Percentiles rank a stretch among this genome's conserved stretches.
Conservation (phyloP, 352 stramenopile genomes). For the Phytophthora ohioensis region DNA sequence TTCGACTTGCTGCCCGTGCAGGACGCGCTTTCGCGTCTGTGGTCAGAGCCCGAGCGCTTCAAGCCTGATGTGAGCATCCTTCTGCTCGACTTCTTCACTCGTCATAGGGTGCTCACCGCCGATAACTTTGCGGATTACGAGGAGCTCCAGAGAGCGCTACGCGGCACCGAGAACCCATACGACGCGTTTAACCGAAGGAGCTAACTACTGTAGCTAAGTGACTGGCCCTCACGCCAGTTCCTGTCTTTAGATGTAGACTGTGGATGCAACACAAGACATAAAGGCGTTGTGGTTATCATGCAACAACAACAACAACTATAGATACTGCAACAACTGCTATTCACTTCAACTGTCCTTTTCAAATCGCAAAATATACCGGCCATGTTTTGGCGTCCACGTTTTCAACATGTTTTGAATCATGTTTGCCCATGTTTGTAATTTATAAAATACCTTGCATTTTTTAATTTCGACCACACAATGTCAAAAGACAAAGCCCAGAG, state of each 20-base stretch:
- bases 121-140: conserved; percentile 65
- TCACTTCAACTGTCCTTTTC: conserved; percentile 20
- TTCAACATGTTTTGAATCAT: no score
- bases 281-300: neutral
- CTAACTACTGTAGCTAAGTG: neutral
- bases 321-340: neutral
- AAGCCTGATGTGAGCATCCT: conserved; percentile 79
- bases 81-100: conserved; percentile 72
- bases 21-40: conserved; percentile 47
- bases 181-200: conserved; percentile 32
- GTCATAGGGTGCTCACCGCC: conserved; percentile 68
- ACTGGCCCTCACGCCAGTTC: neutral
- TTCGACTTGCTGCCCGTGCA: conserved; percentile 64
- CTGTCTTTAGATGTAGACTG: neutral
- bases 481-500: no score
- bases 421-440: no score
- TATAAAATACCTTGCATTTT: no score
- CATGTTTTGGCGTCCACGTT: no score
- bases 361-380: neutral
- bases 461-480: no score
- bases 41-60: conserved; percentile 61
- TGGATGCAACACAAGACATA: neutral
- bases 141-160: conserved; percentile 46
- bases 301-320: neutral
- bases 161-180: conserved; percentile 38